Conservation (phyloP, 1,139 yeast species). For the Hansenula sp. region DNA sequence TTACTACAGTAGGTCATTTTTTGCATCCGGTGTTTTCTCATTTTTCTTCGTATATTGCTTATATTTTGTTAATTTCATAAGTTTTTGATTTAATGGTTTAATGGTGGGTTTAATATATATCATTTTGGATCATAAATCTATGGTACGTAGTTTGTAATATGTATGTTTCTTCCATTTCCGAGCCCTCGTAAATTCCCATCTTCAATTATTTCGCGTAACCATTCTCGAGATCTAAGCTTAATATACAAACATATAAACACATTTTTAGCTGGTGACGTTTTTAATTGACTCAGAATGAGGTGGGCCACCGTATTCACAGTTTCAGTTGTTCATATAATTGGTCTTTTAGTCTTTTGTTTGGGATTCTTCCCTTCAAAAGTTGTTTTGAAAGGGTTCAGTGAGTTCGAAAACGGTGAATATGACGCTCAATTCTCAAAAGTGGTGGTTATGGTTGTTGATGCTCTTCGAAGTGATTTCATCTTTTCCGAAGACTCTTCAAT, state of each 20-base stretch:
- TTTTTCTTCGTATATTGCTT: neutral
- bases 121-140: neutral
- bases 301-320: neutral
- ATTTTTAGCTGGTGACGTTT: too few relatives aligned
- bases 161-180: neutral
- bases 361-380: conserved; percentile 92
- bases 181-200: neutral
- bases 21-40: neutral
- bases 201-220: neutral
- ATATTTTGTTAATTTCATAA: neutral
- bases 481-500: conserved; percentile 63
- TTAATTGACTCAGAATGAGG: neutral
- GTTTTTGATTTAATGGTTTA: too few relatives aligned
- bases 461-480: conserved; percentile 83
- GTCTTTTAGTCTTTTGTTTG: conserved; percentile 51
- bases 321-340: conserved; percentile 12
- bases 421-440: conserved; percentile 60
- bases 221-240: neutral
- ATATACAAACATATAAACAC: too few relatives aligned
- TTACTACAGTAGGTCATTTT: conserved; percentile 58
- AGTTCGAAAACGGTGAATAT: conserved; percentile 22
- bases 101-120: neutral
- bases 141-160: neutral
- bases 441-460: conserved; percentile 87
- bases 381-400: conserved; percentile 51